Evolutionary conservation across 2,329 filamentous ascomycete genomes (phyloP), one percentile per base, ranked within the genome.

Genomic region (Alternaria incomplexa): DNA sequence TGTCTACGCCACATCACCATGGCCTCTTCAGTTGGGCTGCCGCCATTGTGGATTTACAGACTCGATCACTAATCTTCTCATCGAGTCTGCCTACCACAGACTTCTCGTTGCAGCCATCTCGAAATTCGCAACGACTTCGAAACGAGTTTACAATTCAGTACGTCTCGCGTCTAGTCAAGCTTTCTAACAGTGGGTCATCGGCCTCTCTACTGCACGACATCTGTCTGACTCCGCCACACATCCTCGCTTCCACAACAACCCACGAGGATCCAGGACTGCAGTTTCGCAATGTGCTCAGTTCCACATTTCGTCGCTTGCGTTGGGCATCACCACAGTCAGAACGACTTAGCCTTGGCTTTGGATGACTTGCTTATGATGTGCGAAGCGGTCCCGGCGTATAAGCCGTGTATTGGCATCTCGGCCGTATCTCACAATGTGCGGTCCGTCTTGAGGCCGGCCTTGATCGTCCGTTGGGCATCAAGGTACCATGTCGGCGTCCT

Each of bases 201-300:
- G 51, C 30, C 22, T 46, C 30, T n/a, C 20, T 51, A 32, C 61
- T 60, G 45, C 56, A 63, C 28, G 56, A 63, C 61, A 63, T 58
- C 47, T 40, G 6, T 26, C 32, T 13, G 17, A 11, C 26, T 48
- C 17, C 47, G 54, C 52, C 22, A 40, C 45, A 52, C 47, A 44
- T 25, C 11, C 26, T 46, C 28, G 47, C 40, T 45, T 26, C 48
- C 25, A 48, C 20, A 10, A 26, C 6, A 25, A 26, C 36, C 28
- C 30, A 25, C 15, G 40, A 40, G 36, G 36, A 48, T 50, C 48
- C 12, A 43, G 17, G 26, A 8, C 47, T 40, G 43, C 54, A 20
- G 15, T 44, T 30, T 47, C n/a, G 28, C 30, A 46, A 44, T 25
- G 44, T 44, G 30, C 22, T 32, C 17, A 26, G 44, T 47, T 53